A percentile compares a stretch with the other conserved stretches of the same genome.
phyloP scores from a whole-genome alignment of 78 protist species.

The Chrysochromulina parva region DNA sequence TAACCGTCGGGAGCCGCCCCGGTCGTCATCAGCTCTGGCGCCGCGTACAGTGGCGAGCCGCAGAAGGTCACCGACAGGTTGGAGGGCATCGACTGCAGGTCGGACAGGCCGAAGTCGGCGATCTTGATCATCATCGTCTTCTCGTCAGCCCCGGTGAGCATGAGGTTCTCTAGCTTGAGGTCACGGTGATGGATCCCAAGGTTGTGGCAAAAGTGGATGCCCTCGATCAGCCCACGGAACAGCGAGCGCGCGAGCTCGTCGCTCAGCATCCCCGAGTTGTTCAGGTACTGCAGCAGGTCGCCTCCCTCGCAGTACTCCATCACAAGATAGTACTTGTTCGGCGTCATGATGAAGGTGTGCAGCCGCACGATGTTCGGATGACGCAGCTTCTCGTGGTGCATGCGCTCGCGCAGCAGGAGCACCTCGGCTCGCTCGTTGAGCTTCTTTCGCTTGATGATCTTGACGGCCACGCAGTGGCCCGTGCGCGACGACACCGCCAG shows the following conservation, averaged over 20 bases:
- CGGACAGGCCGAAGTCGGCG: slow-evolving; percentile 13
- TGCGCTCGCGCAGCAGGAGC: background rate
- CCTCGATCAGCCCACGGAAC: background rate
- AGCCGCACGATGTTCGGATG: slow-evolving; percentile 25
- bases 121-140: background rate
- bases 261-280: background rate
- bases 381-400: background rate
- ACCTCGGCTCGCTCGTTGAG: slow-evolving; percentile 12
- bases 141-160: background rate
- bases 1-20: background rate
- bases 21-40: slow-evolving; percentile 12
- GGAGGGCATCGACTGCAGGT: background rate
- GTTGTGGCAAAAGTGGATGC: slow-evolving; percentile 1
- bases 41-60: slow-evolving; percentile 33
- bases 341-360: background rate
- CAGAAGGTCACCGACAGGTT: background rate
- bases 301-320: slow-evolving; percentile 73
- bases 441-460: background rate
- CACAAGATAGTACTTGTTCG: slow-evolving; percentile 40
- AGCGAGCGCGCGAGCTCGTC: background rate
- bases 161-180: slow-evolving; percentile 25
- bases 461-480: background rate
- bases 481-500: background rate
- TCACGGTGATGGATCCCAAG: slow-evolving; percentile 12
- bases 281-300: slow-evolving; percentile 60